Evolutionary conservation across 805 yeast species (phyloP), one percentile per base, ranked within the genome.

Genomic region (Cyberlindnera suaveolens): DNA sequence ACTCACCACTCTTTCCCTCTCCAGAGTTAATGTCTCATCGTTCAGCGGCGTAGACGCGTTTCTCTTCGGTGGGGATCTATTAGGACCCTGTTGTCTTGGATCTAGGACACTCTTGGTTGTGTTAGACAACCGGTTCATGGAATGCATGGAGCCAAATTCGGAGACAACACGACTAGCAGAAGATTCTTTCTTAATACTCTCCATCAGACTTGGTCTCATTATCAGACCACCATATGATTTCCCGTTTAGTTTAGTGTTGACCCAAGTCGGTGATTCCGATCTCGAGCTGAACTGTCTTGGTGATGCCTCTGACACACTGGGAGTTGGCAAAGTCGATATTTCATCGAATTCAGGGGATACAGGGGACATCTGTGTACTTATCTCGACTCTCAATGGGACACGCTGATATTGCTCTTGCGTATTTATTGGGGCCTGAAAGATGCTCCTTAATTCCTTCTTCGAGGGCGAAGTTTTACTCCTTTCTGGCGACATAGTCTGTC

Each of bases 241-340:
- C 44, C 38, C 48, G 5, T 33, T 39, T 3, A 46, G 30, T 3
- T 23, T 23, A 15, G 11, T 7, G 13, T 11, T 11, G 23, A 13
- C 4, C 33, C 14, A 31, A 18, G 38, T 7, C 32, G 39, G 42
- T 5, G 31, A 10, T 17, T 39, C 13, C 10, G 36, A 37, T 31
- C 36, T 42, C 15, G 43, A 36, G 6, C 29, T 42, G 34, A 39
- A 36, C 31, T 42, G 39, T 17, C 42, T 16, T 6, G 42, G 29
- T 9, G 44, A 27, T 3, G 43, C 34, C 26, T 53, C 58, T 6
- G 41, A 27, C 3, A 65, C 51, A 2, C 72, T 53, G 1, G 78
- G 78, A 0, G 77, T 71, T 3, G 78, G 78, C 16, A 73, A 55
- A 39, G 66, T 72, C 2, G 74, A 63, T 14, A 71, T 58, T 11